Evolutionary conservation across 208 protist species (phyloP).

Genomic region (Leptomonas seymouri): DNA sequence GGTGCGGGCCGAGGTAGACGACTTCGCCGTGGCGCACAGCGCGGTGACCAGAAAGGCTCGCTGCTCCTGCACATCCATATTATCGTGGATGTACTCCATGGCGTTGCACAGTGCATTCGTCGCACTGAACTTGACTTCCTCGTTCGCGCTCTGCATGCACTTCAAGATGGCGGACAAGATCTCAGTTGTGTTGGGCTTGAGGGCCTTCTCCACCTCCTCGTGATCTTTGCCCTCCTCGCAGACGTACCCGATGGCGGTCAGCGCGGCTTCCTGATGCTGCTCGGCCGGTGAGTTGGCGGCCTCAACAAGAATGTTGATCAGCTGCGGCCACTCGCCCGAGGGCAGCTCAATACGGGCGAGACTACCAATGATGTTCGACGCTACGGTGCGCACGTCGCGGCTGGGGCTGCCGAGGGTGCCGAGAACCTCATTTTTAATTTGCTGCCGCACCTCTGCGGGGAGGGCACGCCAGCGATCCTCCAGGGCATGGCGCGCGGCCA

Average conservation of each 20-base stretch:
- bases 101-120: constrained; percentile 95
- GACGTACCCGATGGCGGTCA: constrained; percentile 96
- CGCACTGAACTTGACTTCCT: constrained; percentile 87
- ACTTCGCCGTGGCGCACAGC: constrained; percentile 76
- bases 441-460: constrained; percentile 44
- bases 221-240: constrained; percentile 95
- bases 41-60: constrained; percentile 91
- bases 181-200: constrained; percentile 73
- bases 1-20: constrained; percentile 48
- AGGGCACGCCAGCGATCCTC: constrained; percentile 78
- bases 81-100: constrained; percentile 95
- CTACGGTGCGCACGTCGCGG: constrained; percentile 88
- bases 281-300: constrained; percentile 57
- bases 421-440: constrained; percentile 83
- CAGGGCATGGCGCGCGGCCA: constrained; percentile 59
- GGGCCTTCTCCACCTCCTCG: constrained; percentile 62
- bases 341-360: constrained; percentile 97
- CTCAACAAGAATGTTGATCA: constrained; percentile 87
- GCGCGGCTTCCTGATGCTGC: constrained; percentile 91
- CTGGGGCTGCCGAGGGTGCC: constrained; percentile 73
- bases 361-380: constrained; percentile 94
- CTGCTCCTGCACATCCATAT: constrained; percentile 94
- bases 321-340: constrained; percentile 91
- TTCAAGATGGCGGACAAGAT: constrained; percentile 93
- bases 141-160: constrained; percentile 84